Conservation (phyloP, 2,329 filamentous ascomycete species). For the Huntiella savannae region DNA sequence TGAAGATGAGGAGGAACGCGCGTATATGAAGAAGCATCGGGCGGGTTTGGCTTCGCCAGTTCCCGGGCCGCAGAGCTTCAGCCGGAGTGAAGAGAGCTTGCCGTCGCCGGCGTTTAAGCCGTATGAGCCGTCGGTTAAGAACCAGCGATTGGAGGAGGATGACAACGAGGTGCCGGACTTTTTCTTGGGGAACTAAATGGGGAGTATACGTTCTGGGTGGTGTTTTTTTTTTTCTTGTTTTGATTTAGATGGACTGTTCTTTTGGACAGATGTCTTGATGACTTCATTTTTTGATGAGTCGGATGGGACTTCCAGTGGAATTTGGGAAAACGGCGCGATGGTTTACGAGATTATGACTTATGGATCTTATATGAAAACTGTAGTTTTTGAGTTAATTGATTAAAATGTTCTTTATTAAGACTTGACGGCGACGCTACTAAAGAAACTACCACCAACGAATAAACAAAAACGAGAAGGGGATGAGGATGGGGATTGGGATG, state of each 20-base stretch:
- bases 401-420: background rate
- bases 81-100: constrained; percentile 7
- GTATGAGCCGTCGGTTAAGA: constrained; percentile 5
- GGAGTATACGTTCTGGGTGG: too few species aligned
- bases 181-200: constrained; percentile 13
- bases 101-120: constrained; percentile 11
- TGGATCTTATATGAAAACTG: too few species aligned
- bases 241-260: too few species aligned
- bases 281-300: too few species aligned
- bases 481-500: background rate
- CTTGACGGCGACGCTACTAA: background rate
- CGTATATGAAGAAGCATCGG: background rate
- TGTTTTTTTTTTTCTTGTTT: too few species aligned
- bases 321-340: too few species aligned
- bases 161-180: constrained; percentile 27
- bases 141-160: constrained; percentile 15
- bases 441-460: too few species aligned
- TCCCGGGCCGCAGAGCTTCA: constrained; percentile 1
- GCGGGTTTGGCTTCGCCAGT: constrained; percentile 5
- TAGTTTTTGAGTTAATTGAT: too few species aligned
- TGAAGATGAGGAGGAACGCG: background rate
- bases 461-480: too few species aligned
- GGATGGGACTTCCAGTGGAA: too few species aligned
- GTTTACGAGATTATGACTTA: too few species aligned
- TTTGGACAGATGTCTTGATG: too few species aligned